Percentiles rank a stretch among this genome's conserved stretches.
Conservation (phyloP, 2,329 filamentous ascomycete genomes). For the Fusarium camptoceras region DNA sequence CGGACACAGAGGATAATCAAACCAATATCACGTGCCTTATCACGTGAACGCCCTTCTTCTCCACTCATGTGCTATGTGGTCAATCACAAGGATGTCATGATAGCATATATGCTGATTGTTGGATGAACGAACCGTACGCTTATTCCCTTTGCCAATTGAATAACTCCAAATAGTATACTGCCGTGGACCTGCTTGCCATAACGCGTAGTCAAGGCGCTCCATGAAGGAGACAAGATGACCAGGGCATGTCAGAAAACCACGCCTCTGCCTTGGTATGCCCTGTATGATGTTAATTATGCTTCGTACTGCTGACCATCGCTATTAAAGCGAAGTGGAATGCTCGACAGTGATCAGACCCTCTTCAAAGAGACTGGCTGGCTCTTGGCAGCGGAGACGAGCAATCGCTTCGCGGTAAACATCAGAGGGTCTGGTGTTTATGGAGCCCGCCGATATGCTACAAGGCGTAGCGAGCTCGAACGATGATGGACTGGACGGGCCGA, state of each 20-base stretch:
- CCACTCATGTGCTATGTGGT: neutral
- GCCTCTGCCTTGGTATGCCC: slow-evolving; percentile 28
- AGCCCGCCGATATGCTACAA: slow-evolving; percentile 18
- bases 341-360: slow-evolving; percentile 1
- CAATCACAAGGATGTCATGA: neutral
- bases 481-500: slow-evolving; percentile 40
- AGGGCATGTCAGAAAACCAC: slow-evolving; percentile 23
- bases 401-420: slow-evolving; percentile 22
- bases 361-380: neutral
- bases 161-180: neutral
- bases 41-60: slow-evolving; percentile 3
- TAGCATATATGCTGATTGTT: neutral
- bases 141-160: neutral
- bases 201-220: slow-evolving; percentile 17
- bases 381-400: slow-evolving; percentile 5
- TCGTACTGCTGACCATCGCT: neutral
- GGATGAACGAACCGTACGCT: neutral
- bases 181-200: slow-evolving; percentile 5
- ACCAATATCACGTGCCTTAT: slow-evolving; percentile 7
- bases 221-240: slow-evolving; percentile 18
- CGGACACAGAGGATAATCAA: too few species aligned
- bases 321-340: slow-evolving; percentile 7
- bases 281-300: slow-evolving; percentile 12
- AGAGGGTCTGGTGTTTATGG: slow-evolving; percentile 34
- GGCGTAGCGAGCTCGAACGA: slow-evolving; percentile 33